Evolutionary conservation across 2,329 filamentous ascomycete genomes (phyloP), one percentile per base, ranked within the genome.

Genomic region (Tolypocladium tropicale): DNA sequence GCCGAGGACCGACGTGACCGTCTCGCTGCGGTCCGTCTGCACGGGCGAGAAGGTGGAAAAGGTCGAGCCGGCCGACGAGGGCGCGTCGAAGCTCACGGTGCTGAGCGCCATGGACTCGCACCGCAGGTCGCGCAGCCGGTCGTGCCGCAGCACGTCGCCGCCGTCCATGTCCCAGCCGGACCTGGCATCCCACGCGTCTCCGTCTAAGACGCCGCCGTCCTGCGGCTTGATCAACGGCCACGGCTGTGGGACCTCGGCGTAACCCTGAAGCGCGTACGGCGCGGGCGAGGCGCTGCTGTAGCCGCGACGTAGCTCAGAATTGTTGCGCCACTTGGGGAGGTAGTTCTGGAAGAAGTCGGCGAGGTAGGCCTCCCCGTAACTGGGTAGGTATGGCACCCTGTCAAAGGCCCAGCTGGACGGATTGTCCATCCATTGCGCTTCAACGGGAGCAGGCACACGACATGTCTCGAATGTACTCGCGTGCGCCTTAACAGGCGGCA

Each of bases 21-120:
- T 55, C 49, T 68, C 66, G 21, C 62, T 60, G 1, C 56, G 43
- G 6, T 69, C 68, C 5, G 66, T 69, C n/a, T 63, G 63, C 0
- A 68, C 57, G 2, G 68, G 64, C 0, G 70, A 72, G 6, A 66
- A 41, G 3, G 65, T 61, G 3, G 67, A 72, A 6, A 66, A 41
- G 3, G 65, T 61, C 4, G 67, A 70, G 11, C 65, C 64, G 3
- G 62, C 60, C 4, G 70, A 69, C 1, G 67, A 69, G 1, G 63
- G 61, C 0, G 61, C 62, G 39, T 66, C 62, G 33, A 59, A 60
- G 53, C 67, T 68, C 11, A 60, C 57, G 6, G 60, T 65, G 60
- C 66, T 69, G 57, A 61, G 55, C 9, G 64, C 60, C n/a, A 58
- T 60, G 21, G 39, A 41, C 21, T 23, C 18, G 53, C 16, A 14